Percentiles rank a stretch among this genome's conserved stretches.
These are phyloP conservation scores for Austroboletus novae-zelandiae DNA, from an alignment of 1,284 basidiomycete genomes.

Conservation along the genomic window DNA sequence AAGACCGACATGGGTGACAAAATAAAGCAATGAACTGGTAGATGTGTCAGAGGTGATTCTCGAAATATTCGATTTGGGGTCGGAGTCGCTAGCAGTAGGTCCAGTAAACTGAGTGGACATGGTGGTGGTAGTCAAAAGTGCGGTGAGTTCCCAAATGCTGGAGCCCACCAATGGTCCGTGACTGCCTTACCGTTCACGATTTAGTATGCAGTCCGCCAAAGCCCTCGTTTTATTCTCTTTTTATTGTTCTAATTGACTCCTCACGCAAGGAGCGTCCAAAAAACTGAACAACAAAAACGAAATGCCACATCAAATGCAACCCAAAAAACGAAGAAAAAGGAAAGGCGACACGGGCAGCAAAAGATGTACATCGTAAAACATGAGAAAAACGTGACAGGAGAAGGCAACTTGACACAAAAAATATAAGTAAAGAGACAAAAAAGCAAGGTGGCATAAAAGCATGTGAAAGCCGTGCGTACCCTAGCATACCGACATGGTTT, in stretches of 20 bases:
- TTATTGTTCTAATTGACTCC: constrained; percentile 24
- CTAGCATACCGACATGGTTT: constrained; percentile 1
- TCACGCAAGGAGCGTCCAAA: constrained; percentile 24
- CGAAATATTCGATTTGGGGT: no score
- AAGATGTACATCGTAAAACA: constrained; percentile 18
- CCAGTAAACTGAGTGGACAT: no score
- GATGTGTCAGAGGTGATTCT: no score
- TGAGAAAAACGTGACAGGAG: constrained; percentile 1
- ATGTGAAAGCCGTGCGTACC: constrained; percentile 5
- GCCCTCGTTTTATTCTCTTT: constrained; percentile 6
- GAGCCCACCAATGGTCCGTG: no score
- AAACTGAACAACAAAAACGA: constrained; percentile 8
- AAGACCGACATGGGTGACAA: no score
- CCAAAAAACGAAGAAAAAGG: constrained; percentile 2
- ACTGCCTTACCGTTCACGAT: no score
- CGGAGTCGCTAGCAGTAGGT: no score
- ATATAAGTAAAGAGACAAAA: constrained; percentile 2
- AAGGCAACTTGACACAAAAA: neutral
- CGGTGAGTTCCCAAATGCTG: no score
- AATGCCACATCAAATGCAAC: constrained; percentile 14
- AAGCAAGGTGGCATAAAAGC: constrained; percentile 13
- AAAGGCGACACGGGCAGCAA: constrained; percentile 5
- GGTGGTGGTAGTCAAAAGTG: no score
- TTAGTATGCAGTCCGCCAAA: neutral
- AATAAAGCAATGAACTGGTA: neutral